phyloP scores from a whole-genome alignment of 2,329 filamentous ascomycete genomes.

The Endoconidiophora polonica region DNA sequence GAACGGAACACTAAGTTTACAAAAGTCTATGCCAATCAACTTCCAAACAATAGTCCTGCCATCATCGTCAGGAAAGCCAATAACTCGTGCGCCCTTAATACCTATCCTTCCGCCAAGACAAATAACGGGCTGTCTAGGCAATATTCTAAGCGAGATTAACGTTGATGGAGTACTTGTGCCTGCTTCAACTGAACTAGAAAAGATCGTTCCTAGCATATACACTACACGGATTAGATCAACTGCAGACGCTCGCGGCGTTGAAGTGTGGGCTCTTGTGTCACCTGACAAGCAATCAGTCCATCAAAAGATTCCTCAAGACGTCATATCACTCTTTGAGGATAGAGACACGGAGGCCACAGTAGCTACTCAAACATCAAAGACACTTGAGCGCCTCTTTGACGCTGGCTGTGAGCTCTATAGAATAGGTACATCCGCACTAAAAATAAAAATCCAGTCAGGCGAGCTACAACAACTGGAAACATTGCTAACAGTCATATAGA shows the following conservation, averaged over 20 bases:
- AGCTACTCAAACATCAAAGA: background rate
- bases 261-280: conserved; percentile 52
- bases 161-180: conserved; percentile 31
- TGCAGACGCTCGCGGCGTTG: conserved; percentile 31
- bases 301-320: conserved; percentile 32
- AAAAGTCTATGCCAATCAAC: conserved; percentile 21
- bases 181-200: conserved; percentile 57
- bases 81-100: conserved; percentile 31
- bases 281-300: background rate
- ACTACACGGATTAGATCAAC: conserved; percentile 21
- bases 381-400: background rate
- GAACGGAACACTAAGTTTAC: conserved; percentile 14
- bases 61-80: background rate
- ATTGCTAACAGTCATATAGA: conserved; percentile 25
- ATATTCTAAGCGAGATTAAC: conserved; percentile 54
- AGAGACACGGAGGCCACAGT: conserved; percentile 7
- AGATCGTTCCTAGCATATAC: conserved; percentile 42
- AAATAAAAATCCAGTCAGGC: too few relatives aligned
- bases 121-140: conserved; percentile 54
- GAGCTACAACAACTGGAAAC: too few relatives aligned
- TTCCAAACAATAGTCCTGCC: conserved; percentile 23
- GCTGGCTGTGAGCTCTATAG: conserved; percentile 25
- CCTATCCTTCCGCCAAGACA: conserved; percentile 45
- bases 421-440: conserved; percentile 24
- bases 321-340: conserved; percentile 13